Percentiles rank a stretch among this genome's conserved stretches.
Conservation (phyloP, 352 stramenopile genomes). For the Phytopythium cucurbitacearum region DNA sequence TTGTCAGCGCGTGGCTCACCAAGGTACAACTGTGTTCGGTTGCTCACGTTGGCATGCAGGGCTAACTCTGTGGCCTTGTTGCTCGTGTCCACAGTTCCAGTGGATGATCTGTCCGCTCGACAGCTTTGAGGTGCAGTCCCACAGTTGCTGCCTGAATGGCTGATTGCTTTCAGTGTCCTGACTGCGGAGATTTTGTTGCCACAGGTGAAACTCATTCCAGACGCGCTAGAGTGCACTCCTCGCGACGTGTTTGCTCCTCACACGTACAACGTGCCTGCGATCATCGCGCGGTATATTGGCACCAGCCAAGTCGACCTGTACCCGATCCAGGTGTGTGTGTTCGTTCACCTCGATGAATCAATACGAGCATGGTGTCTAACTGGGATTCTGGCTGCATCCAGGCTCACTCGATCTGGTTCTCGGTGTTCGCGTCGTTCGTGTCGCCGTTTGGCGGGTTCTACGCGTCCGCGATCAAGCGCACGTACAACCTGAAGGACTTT, state of each 20-base stretch:
- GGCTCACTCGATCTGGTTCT: slow-evolving; percentile 96
- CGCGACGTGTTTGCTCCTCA: slow-evolving; percentile 57
- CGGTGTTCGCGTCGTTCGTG: slow-evolving; percentile 96
- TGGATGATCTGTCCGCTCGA: slow-evolving; percentile 94
- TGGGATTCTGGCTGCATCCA: slow-evolving; percentile 29
- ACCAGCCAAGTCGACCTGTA: slow-evolving; percentile 76
- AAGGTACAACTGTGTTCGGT: slow-evolving; percentile 29
- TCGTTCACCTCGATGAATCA: too few relatives aligned
- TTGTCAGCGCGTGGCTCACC: slow-evolving; percentile 88
- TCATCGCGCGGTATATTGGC: slow-evolving; percentile 78
- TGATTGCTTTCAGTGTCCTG: not conserved
- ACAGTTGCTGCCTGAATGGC: not conserved
- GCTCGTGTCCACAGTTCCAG: slow-evolving; percentile 44
- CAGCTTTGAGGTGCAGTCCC: slow-evolving; percentile 48
- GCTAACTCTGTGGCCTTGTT: slow-evolving; percentile 1
- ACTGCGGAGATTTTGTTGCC: slow-evolving; percentile 8
- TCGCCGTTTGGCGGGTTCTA: slow-evolving; percentile 99
- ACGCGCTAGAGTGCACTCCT: slow-evolving; percentile 60
- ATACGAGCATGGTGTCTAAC: not conserved
- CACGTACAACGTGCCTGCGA: slow-evolving; percentile 58
- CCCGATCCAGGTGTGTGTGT: slow-evolving; percentile 65
- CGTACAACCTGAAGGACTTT: slow-evolving; percentile 99
- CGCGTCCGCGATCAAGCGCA: slow-evolving; percentile 98
- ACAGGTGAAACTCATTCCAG: slow-evolving; percentile 57
- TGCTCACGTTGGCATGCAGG: not conserved